Base-by-base conservation (phyloP, 371 early-diverging fungal genomes). In the Rhizopus microsporus region DNA sequence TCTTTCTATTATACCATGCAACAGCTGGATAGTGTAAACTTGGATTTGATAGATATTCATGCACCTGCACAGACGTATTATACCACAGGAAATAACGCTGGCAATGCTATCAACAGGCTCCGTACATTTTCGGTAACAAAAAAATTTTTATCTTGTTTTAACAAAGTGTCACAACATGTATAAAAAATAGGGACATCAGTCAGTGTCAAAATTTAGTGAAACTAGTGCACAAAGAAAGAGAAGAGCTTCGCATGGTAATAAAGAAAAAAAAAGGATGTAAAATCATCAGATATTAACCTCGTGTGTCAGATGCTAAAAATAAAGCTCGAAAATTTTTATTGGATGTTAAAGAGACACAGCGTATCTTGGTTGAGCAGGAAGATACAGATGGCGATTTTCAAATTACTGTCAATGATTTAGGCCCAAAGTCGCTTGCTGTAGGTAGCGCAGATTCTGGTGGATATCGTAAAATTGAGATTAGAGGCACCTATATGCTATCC, bases 301-400 rank as follows among this genome's bases (percentile, higher is more conserved):
- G 23, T 23, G 23, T 5, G 15, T 5, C 39, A 85, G 93, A 92
- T 63, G 89, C 84, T 50, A 87, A 85, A 65, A 60, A 60, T 42
- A 77, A 82, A 43, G 82, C 91, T 2, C 74, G 89, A 10, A 77
- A 82, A 46, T 92, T 92, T 67, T 63, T 93, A 15, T 78, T 95
- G 35, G 88, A 95, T 57, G 93, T 95, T 1, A 87, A 84, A 45
- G 85, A 85, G 52, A 91, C 92, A 2, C 82, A 89, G 48, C 77
- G 85, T 56, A 66, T 72, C 34, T 77, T 96, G n/a, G 77, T 96
- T 34, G 84, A 73, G 54, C 96, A 96, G 65, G 96, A 96, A 65
- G 97, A 96, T 71, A 93, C 94, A 0, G 90, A 95, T 72, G 92
- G 91, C 10, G 92, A 96, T 62, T 88, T 77, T 61, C 95, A 95